Percentiles rank a stretch among this genome's conserved stretches.
Evolutionary conservation across 805 yeast genomes (phyloP).

Genomic region (Clavispora carvajalis): DNA sequence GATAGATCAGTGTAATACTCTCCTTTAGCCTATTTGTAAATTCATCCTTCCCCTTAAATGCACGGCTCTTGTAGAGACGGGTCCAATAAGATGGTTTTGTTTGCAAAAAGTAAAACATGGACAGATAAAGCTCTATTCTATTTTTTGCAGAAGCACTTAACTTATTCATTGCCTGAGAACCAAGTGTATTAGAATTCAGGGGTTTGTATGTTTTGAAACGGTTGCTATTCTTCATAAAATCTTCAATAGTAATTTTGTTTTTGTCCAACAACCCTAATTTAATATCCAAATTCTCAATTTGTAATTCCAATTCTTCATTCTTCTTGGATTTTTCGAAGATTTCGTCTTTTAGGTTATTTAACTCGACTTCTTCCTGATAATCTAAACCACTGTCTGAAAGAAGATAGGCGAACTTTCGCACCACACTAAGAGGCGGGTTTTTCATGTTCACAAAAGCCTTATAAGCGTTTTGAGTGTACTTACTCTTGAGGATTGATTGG

Average conservation of each 20-base stretch:
- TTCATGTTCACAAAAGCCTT: constrained; percentile 59
- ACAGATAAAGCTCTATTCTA: constrained; percentile 66
- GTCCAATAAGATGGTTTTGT: constrained; percentile 74
- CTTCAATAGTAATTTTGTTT: constrained; percentile 75
- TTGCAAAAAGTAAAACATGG: constrained; percentile 75
- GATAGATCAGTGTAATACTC: constrained; percentile 23
- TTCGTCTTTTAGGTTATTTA: constrained; percentile 61
- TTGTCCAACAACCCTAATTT: constrained; percentile 74
- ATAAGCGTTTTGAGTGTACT: constrained; percentile 67
- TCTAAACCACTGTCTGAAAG: constrained; percentile 70
- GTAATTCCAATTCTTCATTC: constrained; percentile 68
- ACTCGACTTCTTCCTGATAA: constrained; percentile 65
- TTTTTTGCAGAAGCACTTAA: constrained; percentile 40
- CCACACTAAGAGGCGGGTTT: constrained; percentile 74
- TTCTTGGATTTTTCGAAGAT: constrained; percentile 65
- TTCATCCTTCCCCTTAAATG: constrained; percentile 10
- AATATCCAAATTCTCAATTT: constrained; percentile 69
- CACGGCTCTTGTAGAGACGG: constrained; percentile 40
- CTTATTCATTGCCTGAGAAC: constrained; percentile 22
- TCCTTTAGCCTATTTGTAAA: constrained; percentile 20
- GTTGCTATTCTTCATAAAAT: constrained; percentile 45
- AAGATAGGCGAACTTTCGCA: constrained; percentile 70
- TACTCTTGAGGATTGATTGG: constrained; percentile 69
- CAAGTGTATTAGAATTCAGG: constrained; percentile 9
- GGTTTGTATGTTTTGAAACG: constrained; percentile 25